Evolutionary conservation across 2,329 filamentous ascomycete genomes (phyloP), one percentile per base, ranked within the genome.

Genomic region (Blumeriella jaapii): DNA sequence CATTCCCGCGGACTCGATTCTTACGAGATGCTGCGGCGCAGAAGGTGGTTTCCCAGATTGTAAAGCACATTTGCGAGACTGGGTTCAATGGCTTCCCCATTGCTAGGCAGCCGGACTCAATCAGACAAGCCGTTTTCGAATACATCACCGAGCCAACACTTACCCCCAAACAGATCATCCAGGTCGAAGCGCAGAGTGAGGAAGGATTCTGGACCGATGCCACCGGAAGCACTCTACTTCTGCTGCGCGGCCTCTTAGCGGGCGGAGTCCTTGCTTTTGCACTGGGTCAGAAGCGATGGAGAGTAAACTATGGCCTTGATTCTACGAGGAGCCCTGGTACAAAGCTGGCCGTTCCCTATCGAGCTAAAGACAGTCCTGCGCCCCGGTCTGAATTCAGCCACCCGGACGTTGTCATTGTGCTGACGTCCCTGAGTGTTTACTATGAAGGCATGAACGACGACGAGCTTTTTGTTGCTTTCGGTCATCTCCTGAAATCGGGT

Each of bases 271-370:
- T 82, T 0, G 45, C 46, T 0, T 78, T 77, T 39, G 60, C 58
- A 0, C 55, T 82, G 0, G 53, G 56, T 0, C 55, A 67, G 7
- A 82, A 81, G 46, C 59, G 76, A 1, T 83, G 72, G 71, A 56
- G 69, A 3, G 77, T 83, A 0, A 67, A 80, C 36, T 83, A 75
- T 40, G 77, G 78, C 0, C 57, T 70, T 0, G 65, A 74, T 46
- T 38, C 46, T 8, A 5, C 15, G 4, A 20, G 31, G 6, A 8
- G 16, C 0, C 47, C 41, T 1, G 52, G 70, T 2, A 69, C 65
- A 0, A 58, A 52, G 31, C 60, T 79, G 0, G 68, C 69, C 0
- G 70, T 81, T 0, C 76, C 74, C 0, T 81, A 67, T 43, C 60
- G 60, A 8, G 72, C 71, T 0, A 79, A 79, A 38, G 74, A 74